A percentile compares a stretch with the other conserved stretches of the same genome.
These are phyloP conservation scores for Meira nashicola DNA, from an alignment of 1,284 basidiomycete genomes.

Conservation along the genomic window DNA sequence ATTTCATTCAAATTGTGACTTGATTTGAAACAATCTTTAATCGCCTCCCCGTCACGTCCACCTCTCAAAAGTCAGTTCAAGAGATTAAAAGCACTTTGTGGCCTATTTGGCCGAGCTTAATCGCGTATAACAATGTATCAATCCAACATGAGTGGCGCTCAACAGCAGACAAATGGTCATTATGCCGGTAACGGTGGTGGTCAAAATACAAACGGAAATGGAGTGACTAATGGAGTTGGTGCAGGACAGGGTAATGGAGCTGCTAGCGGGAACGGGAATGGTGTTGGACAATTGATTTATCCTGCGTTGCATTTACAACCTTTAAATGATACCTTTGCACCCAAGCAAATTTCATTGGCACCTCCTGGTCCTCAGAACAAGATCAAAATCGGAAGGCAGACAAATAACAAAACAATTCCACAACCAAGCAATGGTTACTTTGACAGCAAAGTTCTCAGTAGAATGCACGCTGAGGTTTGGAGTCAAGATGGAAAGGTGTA, in stretches of 20 bases:
- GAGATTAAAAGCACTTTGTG: too few relatives aligned
- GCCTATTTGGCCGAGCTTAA: too few relatives aligned
- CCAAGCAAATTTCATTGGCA: slow-evolving; percentile 86
- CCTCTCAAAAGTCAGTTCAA: too few relatives aligned
- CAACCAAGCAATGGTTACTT: slow-evolving; percentile 94
- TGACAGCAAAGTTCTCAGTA: slow-evolving; percentile 89
- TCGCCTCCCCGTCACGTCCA: too few relatives aligned
- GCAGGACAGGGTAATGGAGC: background rate
- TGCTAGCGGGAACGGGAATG: background rate
- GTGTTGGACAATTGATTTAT: slow-evolving; percentile 25
- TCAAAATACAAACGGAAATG: background rate
- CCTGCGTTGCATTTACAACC: slow-evolving; percentile 66
- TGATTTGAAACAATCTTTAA: too few relatives aligned
- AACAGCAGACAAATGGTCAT: slow-evolving; percentile 9
- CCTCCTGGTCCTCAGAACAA: slow-evolving; percentile 55
- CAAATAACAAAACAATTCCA: slow-evolving; percentile 90
- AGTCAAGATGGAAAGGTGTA: slow-evolving; percentile 75
- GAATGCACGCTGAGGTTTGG: slow-evolving; percentile 98
- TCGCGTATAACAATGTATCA: too few relatives aligned
- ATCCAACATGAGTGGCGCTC: too few relatives aligned
- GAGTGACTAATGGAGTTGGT: background rate
- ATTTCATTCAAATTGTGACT: too few relatives aligned
- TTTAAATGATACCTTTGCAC: slow-evolving; percentile 89
- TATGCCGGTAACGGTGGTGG: background rate
- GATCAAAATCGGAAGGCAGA: slow-evolving; percentile 97